A percentile compares a stretch with the other conserved stretches of the same genome.
phyloP scores from a whole-genome alignment of 2,329 filamentous ascomycete species.

The Alternaria gaisen region DNA sequence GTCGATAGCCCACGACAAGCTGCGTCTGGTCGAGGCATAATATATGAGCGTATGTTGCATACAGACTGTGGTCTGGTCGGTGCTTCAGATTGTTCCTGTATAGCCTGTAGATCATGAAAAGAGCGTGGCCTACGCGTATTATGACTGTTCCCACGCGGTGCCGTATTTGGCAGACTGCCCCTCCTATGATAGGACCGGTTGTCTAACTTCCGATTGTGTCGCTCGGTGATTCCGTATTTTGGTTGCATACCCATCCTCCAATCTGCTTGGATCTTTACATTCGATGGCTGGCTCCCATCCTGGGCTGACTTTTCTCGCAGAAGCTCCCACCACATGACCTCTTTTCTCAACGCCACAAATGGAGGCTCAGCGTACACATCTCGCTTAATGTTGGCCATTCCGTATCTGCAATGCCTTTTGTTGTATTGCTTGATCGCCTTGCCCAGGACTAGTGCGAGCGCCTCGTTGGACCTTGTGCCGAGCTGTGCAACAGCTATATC shows the following conservation, averaged over 20 bases:
- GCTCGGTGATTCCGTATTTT: not conserved
- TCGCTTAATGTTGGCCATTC: slow-evolving; percentile 6
- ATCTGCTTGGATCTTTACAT: not conserved
- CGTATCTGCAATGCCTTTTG: slow-evolving; percentile 2
- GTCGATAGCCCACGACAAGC: not conserved
- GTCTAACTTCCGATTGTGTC: not conserved
- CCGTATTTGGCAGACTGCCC: not conserved
- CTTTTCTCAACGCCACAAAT: not conserved
- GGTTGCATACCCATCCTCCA: not conserved
- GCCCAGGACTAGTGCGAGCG: slow-evolving; percentile 4
- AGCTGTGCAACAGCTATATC: slow-evolving; percentile 8
- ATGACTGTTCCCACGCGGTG: not conserved
- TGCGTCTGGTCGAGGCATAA: not conserved
- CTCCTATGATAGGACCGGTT: not conserved
- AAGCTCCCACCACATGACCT: not conserved
- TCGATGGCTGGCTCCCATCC: not conserved
- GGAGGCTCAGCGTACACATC: slow-evolving; percentile 1
- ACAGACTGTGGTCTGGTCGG: not conserved
- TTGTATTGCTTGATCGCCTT: not conserved
- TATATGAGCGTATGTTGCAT: not conserved
- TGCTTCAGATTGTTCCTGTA: not conserved
- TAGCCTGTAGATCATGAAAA: not conserved
- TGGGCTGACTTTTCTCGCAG: not conserved
- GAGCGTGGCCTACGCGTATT: not conserved
- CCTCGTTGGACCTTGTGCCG: not conserved